phyloP scores from a whole-genome alignment of 306 rosid species.

The Cyclanthera cordifolia region DNA sequence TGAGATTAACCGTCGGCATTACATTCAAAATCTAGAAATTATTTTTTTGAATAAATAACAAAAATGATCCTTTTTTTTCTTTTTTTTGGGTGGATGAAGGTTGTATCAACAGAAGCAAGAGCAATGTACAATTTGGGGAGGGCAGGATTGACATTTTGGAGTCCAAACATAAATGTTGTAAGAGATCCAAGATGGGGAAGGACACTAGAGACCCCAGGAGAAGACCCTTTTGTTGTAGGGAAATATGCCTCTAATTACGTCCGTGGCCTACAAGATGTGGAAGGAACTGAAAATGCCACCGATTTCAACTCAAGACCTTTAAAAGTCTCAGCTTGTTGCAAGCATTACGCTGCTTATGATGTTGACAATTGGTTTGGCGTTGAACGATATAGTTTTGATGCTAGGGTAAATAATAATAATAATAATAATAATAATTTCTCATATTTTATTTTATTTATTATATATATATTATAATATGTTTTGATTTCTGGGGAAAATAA shows the following conservation, averaged over 20 bases:
- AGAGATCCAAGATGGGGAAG: constrained; percentile 81
- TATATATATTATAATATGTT: neutral
- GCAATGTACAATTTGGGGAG: constrained; percentile 65
- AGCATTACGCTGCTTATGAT: constrained; percentile 79
- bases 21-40: no score
- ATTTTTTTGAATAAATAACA: no score
- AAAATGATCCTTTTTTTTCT: no score
- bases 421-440: no score
- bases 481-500: no score
- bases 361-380: constrained; percentile 57
- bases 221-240: constrained; percentile 58
- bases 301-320: constrained; percentile 31
- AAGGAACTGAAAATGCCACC: constrained; percentile 9
- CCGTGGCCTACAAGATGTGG: constrained; percentile 49
- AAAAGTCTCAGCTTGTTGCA: constrained; percentile 77
- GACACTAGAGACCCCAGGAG: constrained; percentile 70
- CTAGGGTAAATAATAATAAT: constrained; percentile 35
- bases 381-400: constrained; percentile 69
- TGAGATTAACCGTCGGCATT: no score
- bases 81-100: no score
- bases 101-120: constrained; percentile 65
- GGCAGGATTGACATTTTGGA: constrained; percentile 72
- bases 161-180: constrained; percentile 66
- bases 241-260: constrained; percentile 52
- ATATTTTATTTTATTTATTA: neutral